phyloP scores from a whole-genome alignment of 1,139 yeast genomes.

The Geotrichum citri-aurantii region DNA sequence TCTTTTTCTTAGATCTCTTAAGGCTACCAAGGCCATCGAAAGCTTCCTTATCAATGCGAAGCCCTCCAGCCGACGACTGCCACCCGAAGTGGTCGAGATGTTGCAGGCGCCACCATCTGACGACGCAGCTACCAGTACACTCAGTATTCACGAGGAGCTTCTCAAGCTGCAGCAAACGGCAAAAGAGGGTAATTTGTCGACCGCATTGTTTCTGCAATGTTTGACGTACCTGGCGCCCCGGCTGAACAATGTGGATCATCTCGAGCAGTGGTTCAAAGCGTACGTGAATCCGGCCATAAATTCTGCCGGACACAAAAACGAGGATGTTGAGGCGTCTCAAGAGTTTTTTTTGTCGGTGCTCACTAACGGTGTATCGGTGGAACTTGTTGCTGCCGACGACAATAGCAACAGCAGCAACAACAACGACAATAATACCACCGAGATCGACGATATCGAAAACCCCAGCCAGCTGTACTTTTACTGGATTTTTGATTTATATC shows the following conservation, averaged over 20 bases:
- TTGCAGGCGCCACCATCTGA: not conserved
- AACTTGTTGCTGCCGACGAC: conserved; percentile 20
- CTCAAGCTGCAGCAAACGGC: conserved; percentile 41
- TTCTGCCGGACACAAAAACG: conserved; percentile 47
- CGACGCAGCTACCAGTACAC: not conserved
- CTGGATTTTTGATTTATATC: conserved; percentile 23
- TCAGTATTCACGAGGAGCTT: conserved; percentile 46
- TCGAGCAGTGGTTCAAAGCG: conserved; percentile 49
- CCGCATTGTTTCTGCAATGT: conserved; percentile 43
- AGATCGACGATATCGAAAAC: conserved; percentile 25
- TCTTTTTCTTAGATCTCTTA: conserved; percentile 18
- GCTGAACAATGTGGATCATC: conserved; percentile 39
- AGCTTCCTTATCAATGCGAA: conserved; percentile 13
- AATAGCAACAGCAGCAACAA: conserved; percentile 25
- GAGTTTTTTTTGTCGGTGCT: conserved; percentile 41
- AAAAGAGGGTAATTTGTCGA: conserved; percentile 33
- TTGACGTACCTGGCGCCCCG: conserved; percentile 40
- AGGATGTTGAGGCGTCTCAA: conserved; percentile 41
- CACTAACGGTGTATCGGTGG: conserved; percentile 26
- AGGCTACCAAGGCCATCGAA: conserved; percentile 20
- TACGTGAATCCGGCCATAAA: conserved; percentile 53
- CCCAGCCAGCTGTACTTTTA: conserved; percentile 15
- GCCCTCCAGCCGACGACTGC: conserved; percentile 2
- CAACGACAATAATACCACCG: conserved; percentile 18
- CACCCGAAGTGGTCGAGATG: not conserved